A percentile compares a stretch with the other conserved stretches of the same genome.
phyloP scores from a whole-genome alignment of 441 rosid species.

The Adansonia gregorii region DNA sequence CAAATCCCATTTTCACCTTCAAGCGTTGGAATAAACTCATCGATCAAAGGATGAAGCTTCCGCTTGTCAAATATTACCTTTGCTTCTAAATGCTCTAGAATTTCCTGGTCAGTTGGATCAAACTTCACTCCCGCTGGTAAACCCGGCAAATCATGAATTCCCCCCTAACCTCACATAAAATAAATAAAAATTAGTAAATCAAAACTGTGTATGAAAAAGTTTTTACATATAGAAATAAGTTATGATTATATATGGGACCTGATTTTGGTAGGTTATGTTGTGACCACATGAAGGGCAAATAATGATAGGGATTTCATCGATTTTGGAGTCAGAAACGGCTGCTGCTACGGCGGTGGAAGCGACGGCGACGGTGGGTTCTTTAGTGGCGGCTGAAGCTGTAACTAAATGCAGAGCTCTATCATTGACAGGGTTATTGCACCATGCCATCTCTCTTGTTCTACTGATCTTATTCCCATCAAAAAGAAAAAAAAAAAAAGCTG shows the following conservation, averaged over 20 bases:
- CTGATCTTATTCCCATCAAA: conserved; percentile 39
- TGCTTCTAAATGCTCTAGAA: conserved; percentile 81
- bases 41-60: conserved; percentile 84
- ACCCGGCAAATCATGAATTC: conserved; percentile 78
- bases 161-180: conserved; percentile 17
- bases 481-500: conserved; percentile 23
- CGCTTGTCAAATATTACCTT: conserved; percentile 59
- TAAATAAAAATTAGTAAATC: not conserved
- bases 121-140: conserved; percentile 96
- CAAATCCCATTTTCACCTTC: conserved; percentile 48
- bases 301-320: conserved; percentile 31
- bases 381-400: conserved; percentile 28
- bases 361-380: conserved; percentile 24
- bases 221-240: not conserved
- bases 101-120: conserved; percentile 93
- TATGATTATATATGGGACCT: conserved; percentile 41
- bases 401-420: conserved; percentile 38
- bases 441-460: conserved; percentile 56
- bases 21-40: conserved; percentile 34
- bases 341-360: not conserved
- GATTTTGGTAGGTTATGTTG: conserved; percentile 53
- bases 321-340: conserved; percentile 19
- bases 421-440: conserved; percentile 61
- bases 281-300: conserved; percentile 92
- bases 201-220: not conserved